phyloP scores from a whole-genome alignment of 495 filamentous ascomycete species.

The Evernia prunastri region DNA sequence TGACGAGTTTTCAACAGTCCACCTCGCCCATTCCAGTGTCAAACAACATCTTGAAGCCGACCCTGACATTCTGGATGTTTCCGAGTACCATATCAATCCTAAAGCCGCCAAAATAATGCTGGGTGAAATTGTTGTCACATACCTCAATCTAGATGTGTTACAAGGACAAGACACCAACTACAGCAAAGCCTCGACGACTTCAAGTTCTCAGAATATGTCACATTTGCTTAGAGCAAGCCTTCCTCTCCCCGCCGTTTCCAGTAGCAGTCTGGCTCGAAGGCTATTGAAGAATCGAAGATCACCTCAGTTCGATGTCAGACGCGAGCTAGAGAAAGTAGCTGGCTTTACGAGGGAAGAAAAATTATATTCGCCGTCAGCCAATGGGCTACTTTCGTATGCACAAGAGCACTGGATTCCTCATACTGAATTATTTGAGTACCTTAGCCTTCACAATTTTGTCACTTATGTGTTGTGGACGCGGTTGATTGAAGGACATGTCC shows the following conservation, averaged over 20 bases:
- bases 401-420: not conserved
- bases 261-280: not conserved
- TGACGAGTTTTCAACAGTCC: slow-evolving; percentile 20
- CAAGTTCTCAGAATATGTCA: not conserved
- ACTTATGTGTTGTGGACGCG: not conserved
- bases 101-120: slow-evolving; percentile 7
- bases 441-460: too few species aligned
- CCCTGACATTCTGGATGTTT: not conserved
- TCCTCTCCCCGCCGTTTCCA: not conserved
- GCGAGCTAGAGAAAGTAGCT: not conserved
- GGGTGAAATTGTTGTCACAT: slow-evolving; percentile 23
- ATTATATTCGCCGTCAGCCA: not conserved
- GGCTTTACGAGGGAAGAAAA: not conserved
- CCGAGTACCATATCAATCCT: slow-evolving; percentile 6
- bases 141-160: slow-evolving; percentile 21
- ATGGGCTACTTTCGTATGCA: not conserved
- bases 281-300: not conserved
- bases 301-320: not conserved
- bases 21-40: slow-evolving; percentile 24
- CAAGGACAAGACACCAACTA: slow-evolving; percentile 1
- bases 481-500: not conserved
- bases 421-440: not conserved
- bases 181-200: not conserved
- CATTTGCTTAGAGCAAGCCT: not conserved
- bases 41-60: slow-evolving; percentile 19